These are phyloP conservation scores for Diatrype stigma DNA, from an alignment of 2,329 filamentous ascomycete species.

Conservation along the genomic window DNA sequence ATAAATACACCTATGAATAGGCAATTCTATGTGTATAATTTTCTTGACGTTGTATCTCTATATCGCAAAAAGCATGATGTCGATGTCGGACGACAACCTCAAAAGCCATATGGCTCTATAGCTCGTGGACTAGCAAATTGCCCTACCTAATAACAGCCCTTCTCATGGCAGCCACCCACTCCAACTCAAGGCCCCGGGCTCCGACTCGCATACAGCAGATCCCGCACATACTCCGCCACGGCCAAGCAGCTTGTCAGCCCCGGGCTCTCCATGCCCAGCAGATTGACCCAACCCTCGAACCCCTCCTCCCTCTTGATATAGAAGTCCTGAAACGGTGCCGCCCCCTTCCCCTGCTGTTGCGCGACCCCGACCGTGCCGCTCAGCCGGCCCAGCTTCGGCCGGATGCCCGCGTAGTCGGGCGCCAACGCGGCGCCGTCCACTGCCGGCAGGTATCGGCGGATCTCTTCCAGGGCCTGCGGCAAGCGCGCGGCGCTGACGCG, in stretches of 20 bases:
- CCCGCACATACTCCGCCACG: conserved; percentile 71
- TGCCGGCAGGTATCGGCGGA: conserved; percentile 72
- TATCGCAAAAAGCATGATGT: too few species aligned
- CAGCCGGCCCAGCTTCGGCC: conserved; percentile 70
- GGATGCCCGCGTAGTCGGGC: conserved; percentile 86
- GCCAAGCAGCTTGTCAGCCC: conserved; percentile 84
- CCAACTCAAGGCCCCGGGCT: background rate
- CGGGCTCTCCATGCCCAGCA: conserved; percentile 90
- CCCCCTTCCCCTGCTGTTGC: conserved; percentile 29
- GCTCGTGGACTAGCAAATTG: too few species aligned
- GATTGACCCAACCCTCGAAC: conserved; percentile 78
- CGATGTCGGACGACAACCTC: too few species aligned
- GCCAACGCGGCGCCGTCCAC: conserved; percentile 63
- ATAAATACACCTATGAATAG: background rate
- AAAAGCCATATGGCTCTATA: too few species aligned
- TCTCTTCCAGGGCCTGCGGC: conserved; percentile 65
- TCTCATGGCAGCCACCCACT: background rate
- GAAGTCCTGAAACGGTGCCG: conserved; percentile 78
- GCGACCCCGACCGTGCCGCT: conserved; percentile 47
- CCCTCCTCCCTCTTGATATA: conserved; percentile 73
- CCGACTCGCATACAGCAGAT: conserved; percentile 40
- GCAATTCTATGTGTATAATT: background rate
- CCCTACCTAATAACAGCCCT: background rate
- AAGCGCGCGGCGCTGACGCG: conserved; percentile 61
- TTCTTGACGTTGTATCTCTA: background rate